A percentile compares a stretch with the other conserved stretches of the same genome.
Conservation (phyloP, 2,329 filamentous ascomycete species). For the Ophidiomyces ophidiicola region DNA sequence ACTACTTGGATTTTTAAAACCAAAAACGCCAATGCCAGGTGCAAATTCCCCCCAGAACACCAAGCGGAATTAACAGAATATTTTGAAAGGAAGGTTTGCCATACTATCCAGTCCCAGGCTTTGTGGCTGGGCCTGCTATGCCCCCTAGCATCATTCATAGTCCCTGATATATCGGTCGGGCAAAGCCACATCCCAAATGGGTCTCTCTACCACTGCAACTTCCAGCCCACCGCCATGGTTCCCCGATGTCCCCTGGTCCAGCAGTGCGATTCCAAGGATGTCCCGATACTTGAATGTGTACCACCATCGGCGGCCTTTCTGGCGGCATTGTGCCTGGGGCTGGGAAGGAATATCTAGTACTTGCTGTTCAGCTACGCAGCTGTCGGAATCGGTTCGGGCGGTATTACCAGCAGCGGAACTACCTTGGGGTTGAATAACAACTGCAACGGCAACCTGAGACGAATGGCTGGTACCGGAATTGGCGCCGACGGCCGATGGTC, state of each 20-base stretch:
- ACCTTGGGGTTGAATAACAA: constrained; percentile 17
- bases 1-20: too few relatives aligned
- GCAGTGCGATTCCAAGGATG: constrained; percentile 63
- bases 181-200: constrained; percentile 68
- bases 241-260: constrained; percentile 25
- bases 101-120: too few relatives aligned
- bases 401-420: too few relatives aligned
- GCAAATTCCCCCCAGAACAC: too few relatives aligned
- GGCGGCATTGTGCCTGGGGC: constrained; percentile 1
- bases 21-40: too few relatives aligned
- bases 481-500: not conserved
- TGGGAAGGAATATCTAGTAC: too few relatives aligned
- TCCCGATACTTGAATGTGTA: constrained; percentile 86
- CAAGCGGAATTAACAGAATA: too few relatives aligned
- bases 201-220: constrained; percentile 78
- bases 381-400: too few relatives aligned
- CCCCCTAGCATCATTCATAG: constrained; percentile 35
- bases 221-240: constrained; percentile 40
- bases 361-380: too few relatives aligned
- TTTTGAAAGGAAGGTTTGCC: too few relatives aligned
- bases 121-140: too few relatives aligned
- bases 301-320: constrained; percentile 44
- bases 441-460: constrained; percentile 11
- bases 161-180: constrained; percentile 57
- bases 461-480: constrained; percentile 9